phyloP scores from a whole-genome alignment of 257 asterid species.

The Nicotiana undulata region DNA sequence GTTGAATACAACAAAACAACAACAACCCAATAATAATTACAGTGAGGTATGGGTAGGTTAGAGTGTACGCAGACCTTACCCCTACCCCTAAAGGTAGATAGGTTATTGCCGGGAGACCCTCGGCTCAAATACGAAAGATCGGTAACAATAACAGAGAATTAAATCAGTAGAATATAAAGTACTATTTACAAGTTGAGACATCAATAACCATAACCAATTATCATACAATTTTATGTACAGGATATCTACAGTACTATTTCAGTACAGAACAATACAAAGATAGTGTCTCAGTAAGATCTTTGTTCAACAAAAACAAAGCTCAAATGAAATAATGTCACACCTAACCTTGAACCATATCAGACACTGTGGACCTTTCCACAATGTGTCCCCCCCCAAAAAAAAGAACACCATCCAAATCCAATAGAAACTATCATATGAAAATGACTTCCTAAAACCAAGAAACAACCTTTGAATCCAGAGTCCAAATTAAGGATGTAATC shows the following conservation, averaged over 20 bases:
- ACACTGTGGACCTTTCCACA: not conserved
- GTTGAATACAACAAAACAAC: not conserved
- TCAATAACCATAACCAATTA: not conserved
- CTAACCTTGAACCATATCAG: not conserved
- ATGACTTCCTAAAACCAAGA: not conserved
- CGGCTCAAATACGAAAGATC: too few species aligned
- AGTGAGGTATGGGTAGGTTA: too few species aligned
- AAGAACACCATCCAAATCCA: not conserved
- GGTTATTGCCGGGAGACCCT: too few species aligned
- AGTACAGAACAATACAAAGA: too few species aligned
- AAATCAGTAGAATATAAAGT: not conserved
- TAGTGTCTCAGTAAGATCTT: not conserved
- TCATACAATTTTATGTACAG: too few species aligned
- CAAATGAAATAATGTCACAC: not conserved
- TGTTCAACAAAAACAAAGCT: not conserved
- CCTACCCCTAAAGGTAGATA: too few species aligned
- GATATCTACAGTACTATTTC: too few species aligned
- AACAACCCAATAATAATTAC: too few species aligned
- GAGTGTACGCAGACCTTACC: too few species aligned
- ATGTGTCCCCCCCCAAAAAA: too few species aligned
- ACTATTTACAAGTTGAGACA: not conserved
- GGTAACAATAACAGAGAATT: too few species aligned
- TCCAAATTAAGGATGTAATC: not conserved
- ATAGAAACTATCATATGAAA: not conserved
- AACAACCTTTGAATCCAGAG: not conserved